Evolutionary conservation across 1,284 basidiomycete genomes (phyloP).

Genomic region (Trichosporon inkin): DNA sequence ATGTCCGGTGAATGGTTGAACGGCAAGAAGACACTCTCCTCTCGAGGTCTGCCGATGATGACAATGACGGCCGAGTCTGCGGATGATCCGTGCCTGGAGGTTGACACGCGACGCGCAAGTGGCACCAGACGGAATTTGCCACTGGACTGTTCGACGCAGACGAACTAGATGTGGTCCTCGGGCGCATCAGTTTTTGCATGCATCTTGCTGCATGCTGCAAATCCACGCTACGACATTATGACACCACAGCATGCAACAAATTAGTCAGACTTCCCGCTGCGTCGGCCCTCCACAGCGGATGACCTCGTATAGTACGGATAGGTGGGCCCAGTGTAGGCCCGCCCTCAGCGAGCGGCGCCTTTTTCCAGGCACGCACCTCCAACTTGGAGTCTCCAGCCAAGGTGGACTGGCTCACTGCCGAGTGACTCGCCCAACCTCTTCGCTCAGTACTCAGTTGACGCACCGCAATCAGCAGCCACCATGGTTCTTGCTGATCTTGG

Average conservation of each 20-base stretch:
- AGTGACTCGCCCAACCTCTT: background rate
- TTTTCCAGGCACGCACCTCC: constrained; percentile 1
- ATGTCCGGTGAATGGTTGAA: constrained; percentile 3
- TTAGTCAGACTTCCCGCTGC: too few species aligned
- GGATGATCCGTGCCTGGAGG: constrained; percentile 7
- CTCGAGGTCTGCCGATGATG: background rate
- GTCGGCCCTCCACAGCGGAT: too few species aligned
- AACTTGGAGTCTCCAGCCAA: constrained; percentile 1
- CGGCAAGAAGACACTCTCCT: background rate
- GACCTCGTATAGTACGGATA: too few species aligned
- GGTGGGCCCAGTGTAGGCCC: background rate
- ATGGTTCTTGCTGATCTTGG: constrained; percentile 98
- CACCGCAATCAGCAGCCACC: constrained; percentile 27
- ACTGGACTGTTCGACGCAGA: background rate
- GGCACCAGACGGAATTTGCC: background rate
- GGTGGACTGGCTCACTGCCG: background rate
- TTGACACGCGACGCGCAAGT: constrained; percentile 7
- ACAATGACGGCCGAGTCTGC: constrained; percentile 2
- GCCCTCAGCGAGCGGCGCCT: background rate
- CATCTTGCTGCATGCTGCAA: too few species aligned
- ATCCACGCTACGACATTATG: too few species aligned
- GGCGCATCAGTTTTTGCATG: too few species aligned
- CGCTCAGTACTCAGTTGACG: background rate
- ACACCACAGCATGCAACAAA: too few species aligned
- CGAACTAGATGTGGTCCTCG: too few species aligned